phyloP scores from a whole-genome alignment of 345 rosid genomes.

The Brassica juncea region DNA sequence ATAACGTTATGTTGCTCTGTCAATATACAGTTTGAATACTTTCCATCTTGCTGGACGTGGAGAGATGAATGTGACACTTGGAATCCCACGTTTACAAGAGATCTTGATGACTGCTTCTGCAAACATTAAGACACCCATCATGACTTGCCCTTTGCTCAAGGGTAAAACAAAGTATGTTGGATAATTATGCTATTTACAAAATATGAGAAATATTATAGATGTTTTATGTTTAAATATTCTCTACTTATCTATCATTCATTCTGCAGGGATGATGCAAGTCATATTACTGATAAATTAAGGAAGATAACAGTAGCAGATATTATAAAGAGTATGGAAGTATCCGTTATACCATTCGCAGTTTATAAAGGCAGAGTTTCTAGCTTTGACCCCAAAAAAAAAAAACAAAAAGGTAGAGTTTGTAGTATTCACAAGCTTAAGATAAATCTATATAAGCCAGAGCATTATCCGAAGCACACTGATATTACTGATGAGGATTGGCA shows the following conservation, averaged over 20 bases:
- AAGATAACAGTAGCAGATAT: slow-evolving; percentile 82
- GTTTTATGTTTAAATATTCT: too few species aligned
- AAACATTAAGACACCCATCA: slow-evolving; percentile 83
- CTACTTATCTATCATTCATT: too few species aligned
- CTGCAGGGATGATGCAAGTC: slow-evolving; percentile 69
- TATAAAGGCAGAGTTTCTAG: background rate
- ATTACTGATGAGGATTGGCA: slow-evolving; percentile 63
- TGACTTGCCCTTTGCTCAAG: slow-evolving; percentile 81
- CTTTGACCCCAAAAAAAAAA: too few species aligned
- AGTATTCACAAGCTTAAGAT: slow-evolving; percentile 80
- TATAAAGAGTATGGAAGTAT: slow-evolving; percentile 66
- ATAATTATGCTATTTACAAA: too few species aligned
- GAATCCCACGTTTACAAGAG: slow-evolving; percentile 96
- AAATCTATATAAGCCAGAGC: slow-evolving; percentile 63
- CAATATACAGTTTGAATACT: slow-evolving; percentile 72
- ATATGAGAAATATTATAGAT: too few species aligned
- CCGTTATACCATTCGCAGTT: slow-evolving; percentile 57
- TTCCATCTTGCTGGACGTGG: slow-evolving; percentile 99
- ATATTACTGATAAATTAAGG: slow-evolving; percentile 72
- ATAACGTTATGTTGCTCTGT: background rate
- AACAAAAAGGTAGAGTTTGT: slow-evolving; percentile 33
- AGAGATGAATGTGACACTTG: slow-evolving; percentile 98
- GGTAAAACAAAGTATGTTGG: slow-evolving; percentile 67
- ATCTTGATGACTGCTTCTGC: slow-evolving; percentile 86
- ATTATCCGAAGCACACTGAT: slow-evolving; percentile 54